phyloP scores from a whole-genome alignment of 1,284 basidiomycete species.

The Moesziomyces antarcticus region DNA sequence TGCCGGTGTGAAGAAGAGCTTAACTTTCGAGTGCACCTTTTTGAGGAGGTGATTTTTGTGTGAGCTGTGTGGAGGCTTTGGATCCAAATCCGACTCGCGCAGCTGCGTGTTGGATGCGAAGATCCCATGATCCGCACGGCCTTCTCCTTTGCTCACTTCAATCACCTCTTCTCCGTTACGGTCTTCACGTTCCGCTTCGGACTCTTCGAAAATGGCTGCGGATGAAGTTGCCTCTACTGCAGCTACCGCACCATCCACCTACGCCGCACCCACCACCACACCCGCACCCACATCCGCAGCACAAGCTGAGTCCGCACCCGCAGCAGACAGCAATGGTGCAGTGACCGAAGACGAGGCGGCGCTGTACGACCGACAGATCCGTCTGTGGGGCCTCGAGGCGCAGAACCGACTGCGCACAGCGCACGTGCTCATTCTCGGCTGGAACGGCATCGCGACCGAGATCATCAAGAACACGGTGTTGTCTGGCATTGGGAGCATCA shows the following conservation, averaged over 20 bases:
- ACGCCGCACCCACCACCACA: not conserved
- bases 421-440: slow-evolving; percentile 83
- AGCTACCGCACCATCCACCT: too few species aligned
- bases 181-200: too few species aligned
- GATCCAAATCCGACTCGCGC: not conserved
- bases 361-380: slow-evolving; percentile 95
- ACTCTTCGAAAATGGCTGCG: too few species aligned
- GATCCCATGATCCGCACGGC: too few species aligned
- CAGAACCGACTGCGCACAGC: slow-evolving; percentile 96
- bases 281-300: not conserved
- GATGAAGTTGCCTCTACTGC: too few species aligned
- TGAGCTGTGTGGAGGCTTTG: not conserved
- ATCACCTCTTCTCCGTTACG: not conserved
- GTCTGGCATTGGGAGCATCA: slow-evolving; percentile 73
- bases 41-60: not conserved
- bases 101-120: not conserved
- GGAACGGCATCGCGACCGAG: slow-evolving; percentile 91
- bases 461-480: slow-evolving; percentile 87
- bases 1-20: not conserved
- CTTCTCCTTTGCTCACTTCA: not conserved
- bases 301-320: not conserved
- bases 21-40: not conserved
- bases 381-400: slow-evolving; percentile 96
- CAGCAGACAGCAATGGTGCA: slow-evolving; percentile 4
- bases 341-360: slow-evolving; percentile 78